Evolutionary conservation across 1,284 basidiomycete genomes (phyloP).

Genomic region (Bondarzewia mesenterica): DNA sequence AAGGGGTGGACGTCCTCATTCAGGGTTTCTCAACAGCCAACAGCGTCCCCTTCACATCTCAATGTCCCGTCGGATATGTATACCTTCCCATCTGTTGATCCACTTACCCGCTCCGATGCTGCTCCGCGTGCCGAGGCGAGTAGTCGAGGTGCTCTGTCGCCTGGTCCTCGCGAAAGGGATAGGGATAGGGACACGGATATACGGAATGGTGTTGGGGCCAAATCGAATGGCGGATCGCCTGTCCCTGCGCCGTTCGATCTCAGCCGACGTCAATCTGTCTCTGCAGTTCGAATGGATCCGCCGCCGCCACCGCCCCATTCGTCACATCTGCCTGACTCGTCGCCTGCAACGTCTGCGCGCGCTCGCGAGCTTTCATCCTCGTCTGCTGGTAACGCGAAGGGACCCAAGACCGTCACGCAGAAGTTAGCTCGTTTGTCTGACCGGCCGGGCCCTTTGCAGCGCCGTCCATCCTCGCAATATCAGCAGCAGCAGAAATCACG

Average conservation of each 20-base stretch:
- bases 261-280: constrained; percentile 36
- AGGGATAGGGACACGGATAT: background rate
- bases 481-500: background rate
- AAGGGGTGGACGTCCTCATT: constrained; percentile 1
- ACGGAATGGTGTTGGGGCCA: background rate
- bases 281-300: constrained; percentile 40
- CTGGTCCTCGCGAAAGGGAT: background rate
- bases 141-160: background rate
- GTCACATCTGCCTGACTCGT: constrained; percentile 11
- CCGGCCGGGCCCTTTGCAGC: no score
- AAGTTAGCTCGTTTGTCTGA: background rate
- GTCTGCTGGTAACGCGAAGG: background rate
- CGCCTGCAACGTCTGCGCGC: background rate
- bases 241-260: constrained; percentile 42
- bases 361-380: no score
- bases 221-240: background rate
- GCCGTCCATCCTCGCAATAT: background rate
- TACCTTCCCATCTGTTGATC: constrained; percentile 36
- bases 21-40: constrained; percentile 16
- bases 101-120: no score
- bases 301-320: constrained; percentile 20
- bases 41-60: constrained; percentile 6
- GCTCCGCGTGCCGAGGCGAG: background rate
- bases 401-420: background rate
- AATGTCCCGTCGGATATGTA: constrained; percentile 30